phyloP scores from a whole-genome alignment of 768 basidiomycete genomes.

The Clavulina sp. region DNA sequence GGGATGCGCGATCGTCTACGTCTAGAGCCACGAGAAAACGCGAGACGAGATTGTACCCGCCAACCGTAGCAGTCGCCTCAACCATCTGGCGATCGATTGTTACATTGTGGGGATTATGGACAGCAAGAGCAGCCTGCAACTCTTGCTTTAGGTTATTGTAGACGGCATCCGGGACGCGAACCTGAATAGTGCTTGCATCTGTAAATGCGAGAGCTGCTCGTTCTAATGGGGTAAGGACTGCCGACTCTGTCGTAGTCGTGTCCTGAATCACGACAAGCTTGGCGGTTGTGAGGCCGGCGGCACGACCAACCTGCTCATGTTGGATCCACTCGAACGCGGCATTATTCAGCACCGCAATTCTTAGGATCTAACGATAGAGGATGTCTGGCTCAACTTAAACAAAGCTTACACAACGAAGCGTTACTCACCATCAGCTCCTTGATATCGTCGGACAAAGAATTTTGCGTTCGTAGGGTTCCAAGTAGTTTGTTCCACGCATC shows the following conservation, averaged over 20 bases:
- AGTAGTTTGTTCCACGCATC: not conserved
- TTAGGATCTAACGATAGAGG: slow-evolving; percentile 16
- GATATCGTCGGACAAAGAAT: not conserved
- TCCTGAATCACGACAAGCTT: slow-evolving; percentile 18
- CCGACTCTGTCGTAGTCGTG: slow-evolving; percentile 12
- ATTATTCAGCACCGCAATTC: slow-evolving; percentile 16
- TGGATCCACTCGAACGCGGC: slow-evolving; percentile 17
- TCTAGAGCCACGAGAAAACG: slow-evolving; percentile 20
- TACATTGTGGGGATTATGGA: slow-evolving; percentile 11
- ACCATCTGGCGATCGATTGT: slow-evolving; percentile 19
- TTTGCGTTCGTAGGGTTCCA: not conserved
- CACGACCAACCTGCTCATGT: slow-evolving; percentile 20
- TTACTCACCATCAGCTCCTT: not conserved
- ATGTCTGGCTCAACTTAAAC: not conserved
- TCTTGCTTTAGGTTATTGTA: slow-evolving; percentile 12
- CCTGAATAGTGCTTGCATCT: slow-evolving; percentile 17
- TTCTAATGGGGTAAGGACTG: slow-evolving; percentile 15
- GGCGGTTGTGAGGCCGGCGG: slow-evolving; percentile 18
- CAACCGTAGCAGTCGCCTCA: slow-evolving; percentile 19
- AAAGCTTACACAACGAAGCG: too few species aligned
- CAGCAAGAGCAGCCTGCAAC: not conserved
- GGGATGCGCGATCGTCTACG: slow-evolving; percentile 19
- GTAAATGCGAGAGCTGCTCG: slow-evolving; percentile 18
- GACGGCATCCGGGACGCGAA: slow-evolving; percentile 18
- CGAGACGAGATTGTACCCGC: slow-evolving; percentile 18